Evolutionary conservation across 768 basidiomycete species (phyloP), one percentile per base, ranked within the genome.

Genomic region (Tylopilus rubrobrunneus): DNA sequence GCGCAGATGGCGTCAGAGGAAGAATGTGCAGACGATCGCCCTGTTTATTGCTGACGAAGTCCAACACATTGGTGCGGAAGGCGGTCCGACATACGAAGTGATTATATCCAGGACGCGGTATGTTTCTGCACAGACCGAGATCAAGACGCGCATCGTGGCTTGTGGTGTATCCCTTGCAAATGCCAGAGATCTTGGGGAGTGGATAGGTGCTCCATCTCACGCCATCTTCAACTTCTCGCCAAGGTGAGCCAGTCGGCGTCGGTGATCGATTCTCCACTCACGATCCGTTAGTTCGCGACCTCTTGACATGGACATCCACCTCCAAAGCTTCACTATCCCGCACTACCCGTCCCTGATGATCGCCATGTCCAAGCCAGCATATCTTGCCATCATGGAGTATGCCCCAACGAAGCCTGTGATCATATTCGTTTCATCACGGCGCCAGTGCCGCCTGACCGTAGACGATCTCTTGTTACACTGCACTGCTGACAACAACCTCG

Each of bases 331-430:
- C 76, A 83, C 82, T 27, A 91, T 94, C 44, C 92, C 94, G n/a
- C 97, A 98, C 66, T 97, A 96, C 83, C 94, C 97, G 0, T 97
- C 94, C 0, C 76, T 99, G 40, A 98, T 99, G 96, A 92, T 98
- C 55, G 82, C 94, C 43, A 98, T 99, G 97, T 94, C 95, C 9
- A 98, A 98, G 67, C 97, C 97, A 0, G 91, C 96, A 0, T 98
- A 98, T 68, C 82, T 98, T 7, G 86, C 95, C 29, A 88, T 98
- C 56, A 75, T 85, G 42, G 96, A 99, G 65, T 86, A 93, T 59
- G 86, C 97, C 0, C 80, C 85, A 0, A 78, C 82, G 5, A 91
- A 89, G 62, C 95, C 95, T 0, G 91, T 93, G 57, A 87, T 98
- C 62, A 74, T 91, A 57, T 98, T 98, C 56, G 96, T 98, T 0